Conservation (phyloP, 2,329 filamentous ascomycete genomes). For the Ramularia collo-cygni region DNA sequence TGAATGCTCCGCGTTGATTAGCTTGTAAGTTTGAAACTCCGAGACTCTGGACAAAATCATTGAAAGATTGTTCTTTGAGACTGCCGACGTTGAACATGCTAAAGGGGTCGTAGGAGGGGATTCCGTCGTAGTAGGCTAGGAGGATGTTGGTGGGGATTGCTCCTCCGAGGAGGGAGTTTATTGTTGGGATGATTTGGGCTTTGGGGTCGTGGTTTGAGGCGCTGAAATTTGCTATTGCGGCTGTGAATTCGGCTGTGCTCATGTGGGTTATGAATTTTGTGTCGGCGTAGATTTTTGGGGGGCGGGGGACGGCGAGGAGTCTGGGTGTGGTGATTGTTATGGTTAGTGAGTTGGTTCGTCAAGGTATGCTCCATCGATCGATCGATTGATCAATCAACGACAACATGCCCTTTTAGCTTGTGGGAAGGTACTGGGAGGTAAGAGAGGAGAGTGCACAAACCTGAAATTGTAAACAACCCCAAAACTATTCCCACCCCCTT, state of each 20-base stretch:
- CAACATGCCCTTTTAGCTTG: no score
- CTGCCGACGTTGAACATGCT: constrained; percentile 1
- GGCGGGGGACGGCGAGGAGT: constrained; percentile 1
- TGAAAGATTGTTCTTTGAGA: constrained; percentile 1
- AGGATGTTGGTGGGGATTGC: neutral
- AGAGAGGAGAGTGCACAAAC: no score
- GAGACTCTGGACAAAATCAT: neutral
- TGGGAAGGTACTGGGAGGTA: no score
- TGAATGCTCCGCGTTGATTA: constrained; percentile 1
- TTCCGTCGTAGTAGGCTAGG: constrained; percentile 3
- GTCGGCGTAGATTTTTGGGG: constrained; percentile 6
- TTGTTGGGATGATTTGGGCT: constrained; percentile 5
- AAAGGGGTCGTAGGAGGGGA: neutral
- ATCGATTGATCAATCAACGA: no score
- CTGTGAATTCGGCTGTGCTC: constrained; percentile 1
- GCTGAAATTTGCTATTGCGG: constrained; percentile 6
- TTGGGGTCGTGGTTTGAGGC: constrained; percentile 5
- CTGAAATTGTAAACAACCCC: constrained; percentile 5
- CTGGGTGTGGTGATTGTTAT: no score
- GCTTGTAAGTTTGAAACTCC: neutral
- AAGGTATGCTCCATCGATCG: no score
- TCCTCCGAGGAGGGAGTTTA: neutral
- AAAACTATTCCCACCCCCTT: constrained; percentile 8
- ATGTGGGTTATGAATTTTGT: constrained; percentile 2
- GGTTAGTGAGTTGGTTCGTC: no score